phyloP scores from a whole-genome alignment of 257 asterid species.

The Lantana camara region DNA sequence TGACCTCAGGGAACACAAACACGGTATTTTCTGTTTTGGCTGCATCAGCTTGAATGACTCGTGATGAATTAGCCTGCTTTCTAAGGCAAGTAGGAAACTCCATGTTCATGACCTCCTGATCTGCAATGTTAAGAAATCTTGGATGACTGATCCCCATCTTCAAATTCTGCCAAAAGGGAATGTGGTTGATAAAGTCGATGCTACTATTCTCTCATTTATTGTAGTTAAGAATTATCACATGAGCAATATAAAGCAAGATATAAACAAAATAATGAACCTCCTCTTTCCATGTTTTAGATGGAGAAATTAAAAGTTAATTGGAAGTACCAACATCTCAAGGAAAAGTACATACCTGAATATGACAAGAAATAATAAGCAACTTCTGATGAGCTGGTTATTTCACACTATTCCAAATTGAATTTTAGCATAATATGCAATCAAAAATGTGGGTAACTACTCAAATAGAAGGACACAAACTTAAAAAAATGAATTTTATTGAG shows the following conservation, averaged over 20 bases:
- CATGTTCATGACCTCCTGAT: slow-evolving; percentile 50
- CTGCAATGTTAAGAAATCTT: slow-evolving; percentile 73
- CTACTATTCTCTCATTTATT: slow-evolving; percentile 17
- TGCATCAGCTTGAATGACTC: slow-evolving; percentile 35
- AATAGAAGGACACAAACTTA: slow-evolving; percentile 3
- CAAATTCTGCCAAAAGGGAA: slow-evolving; percentile 66
- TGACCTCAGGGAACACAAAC: slow-evolving; percentile 82
- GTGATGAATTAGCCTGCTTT: slow-evolving; percentile 46
- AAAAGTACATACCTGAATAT: background rate
- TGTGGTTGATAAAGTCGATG: slow-evolving; percentile 29
- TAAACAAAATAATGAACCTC: slow-evolving; percentile 4
- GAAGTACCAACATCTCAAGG: slow-evolving; percentile 14
- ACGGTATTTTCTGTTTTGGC: slow-evolving; percentile 35
- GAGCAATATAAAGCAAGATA: slow-evolving; percentile 18
- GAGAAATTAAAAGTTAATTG: background rate
- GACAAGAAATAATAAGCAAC: too few species aligned
- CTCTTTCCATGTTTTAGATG: slow-evolving; percentile 11
- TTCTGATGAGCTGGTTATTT: background rate
- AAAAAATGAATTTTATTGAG: background rate
- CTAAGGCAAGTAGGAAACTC: slow-evolving; percentile 79
- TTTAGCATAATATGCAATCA: background rate
- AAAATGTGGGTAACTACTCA: background rate
- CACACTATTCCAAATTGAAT: background rate
- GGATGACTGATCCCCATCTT: slow-evolving; percentile 89
- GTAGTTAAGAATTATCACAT: slow-evolving; percentile 9